phyloP scores from a whole-genome alignment of 2,329 filamentous ascomycete genomes.

The Ophiosphaerella narmari region DNA sequence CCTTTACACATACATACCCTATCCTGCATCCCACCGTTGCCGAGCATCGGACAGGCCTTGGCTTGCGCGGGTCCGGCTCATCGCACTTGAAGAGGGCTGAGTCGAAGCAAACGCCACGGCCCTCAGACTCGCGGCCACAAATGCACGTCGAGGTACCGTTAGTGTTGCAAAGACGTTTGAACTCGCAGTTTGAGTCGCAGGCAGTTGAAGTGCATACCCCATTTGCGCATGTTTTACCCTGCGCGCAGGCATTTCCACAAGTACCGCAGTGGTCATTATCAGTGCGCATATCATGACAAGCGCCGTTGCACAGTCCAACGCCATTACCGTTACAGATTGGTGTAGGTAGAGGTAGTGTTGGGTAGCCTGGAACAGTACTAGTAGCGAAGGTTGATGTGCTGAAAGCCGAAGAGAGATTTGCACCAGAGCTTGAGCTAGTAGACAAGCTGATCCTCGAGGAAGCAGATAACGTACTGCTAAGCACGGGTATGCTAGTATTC shows the following conservation, averaged over 20 bases:
- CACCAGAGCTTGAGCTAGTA: not conserved
- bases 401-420: not conserved
- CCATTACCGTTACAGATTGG: conserved; percentile 19
- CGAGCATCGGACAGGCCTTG: conserved; percentile 6
- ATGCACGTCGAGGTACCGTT: conserved; percentile 27
- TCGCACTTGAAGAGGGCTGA: conserved; percentile 18
- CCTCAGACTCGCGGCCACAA: conserved; percentile 29
- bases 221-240: conserved; percentile 34
- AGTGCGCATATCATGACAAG: conserved; percentile 28
- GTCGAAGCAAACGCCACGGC: conserved; percentile 39
- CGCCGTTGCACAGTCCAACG: conserved; percentile 21
- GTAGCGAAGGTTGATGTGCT: not conserved
- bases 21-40: conserved; percentile 14
- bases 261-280: conserved; percentile 32
- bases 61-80: conserved; percentile 4
- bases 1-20: conserved; percentile 22
- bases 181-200: conserved; percentile 37
- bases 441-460: not conserved
- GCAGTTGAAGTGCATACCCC: conserved; percentile 36
- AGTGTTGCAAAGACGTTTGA: conserved; percentile 26
- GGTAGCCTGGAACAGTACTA: conserved; percentile 3
- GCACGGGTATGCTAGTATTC: too few relatives aligned
- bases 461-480: too few relatives aligned
- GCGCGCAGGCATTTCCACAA: conserved; percentile 31
- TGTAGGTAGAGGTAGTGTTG: conserved; percentile 1